Evolutionary conservation across 495 filamentous ascomycete species (phyloP), one percentile per base, ranked within the genome.

Genomic region (Astrothelium subdiscretum): DNA sequence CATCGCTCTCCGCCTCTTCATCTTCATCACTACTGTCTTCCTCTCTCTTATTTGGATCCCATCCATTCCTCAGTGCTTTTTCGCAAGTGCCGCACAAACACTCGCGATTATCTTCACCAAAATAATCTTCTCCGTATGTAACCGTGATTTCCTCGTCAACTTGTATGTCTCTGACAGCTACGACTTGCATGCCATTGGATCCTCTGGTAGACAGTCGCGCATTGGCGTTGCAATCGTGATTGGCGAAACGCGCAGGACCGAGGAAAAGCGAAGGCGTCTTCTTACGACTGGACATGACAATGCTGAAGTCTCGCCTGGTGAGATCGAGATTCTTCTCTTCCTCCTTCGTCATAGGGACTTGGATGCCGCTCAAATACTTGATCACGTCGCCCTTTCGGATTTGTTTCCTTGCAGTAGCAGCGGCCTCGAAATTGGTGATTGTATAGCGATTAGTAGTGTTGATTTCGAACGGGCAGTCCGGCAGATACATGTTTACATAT

Each of bases 161-260:
- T 27, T 87, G 81, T 31, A 99, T 96, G 64, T 95, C 79, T 61
- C 85, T 84, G 24, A 81, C 79, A 5, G 94, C 86, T 52, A 91
- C 78, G 42, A 99, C 87, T 68, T 91, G 85, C 78, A 99, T 96
- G 32, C 91, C 90, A 65, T 91, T 86, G 38, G 84, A 83, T 31
- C 90, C 89, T 31, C 81, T 84, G 20, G 90, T 96, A 64, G 87
- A 84, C 62, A 99, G 78, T 68, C 85, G 80, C 3, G 91, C 91
- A 77, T 97, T 99, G 29, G 95, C 90, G 65, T 88, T 83, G 72
- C 94, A 99, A 73, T 99, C 94, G 73, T 99, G 94, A 68, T 99
- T 99, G 22, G 92, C 89, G 68, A 99, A 97, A 38, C 94, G 85
- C 43, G 95, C 94, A 22, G 94, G 94, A 1, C 94, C 94, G 67